phyloP scores from a whole-genome alignment of 2,329 filamentous ascomycete species.

The Pseudocercospora fuligena region DNA sequence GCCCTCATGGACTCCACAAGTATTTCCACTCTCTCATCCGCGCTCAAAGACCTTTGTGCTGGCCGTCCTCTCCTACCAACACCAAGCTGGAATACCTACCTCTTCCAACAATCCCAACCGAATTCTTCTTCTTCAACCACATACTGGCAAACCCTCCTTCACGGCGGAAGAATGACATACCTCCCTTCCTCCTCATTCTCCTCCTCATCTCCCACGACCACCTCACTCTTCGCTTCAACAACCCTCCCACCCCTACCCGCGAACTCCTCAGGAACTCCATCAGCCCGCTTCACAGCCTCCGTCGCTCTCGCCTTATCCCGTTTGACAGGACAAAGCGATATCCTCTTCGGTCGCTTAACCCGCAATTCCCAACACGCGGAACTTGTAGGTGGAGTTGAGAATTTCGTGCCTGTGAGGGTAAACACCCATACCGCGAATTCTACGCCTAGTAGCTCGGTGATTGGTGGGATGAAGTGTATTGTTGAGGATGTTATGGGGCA shows the following conservation, averaged over 20 bases:
- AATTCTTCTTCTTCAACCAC: background rate
- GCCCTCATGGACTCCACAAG: constrained; percentile 14
- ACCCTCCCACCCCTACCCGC: background rate
- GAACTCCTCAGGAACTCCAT: constrained; percentile 3
- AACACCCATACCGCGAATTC: constrained; percentile 10
- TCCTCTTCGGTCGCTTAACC: constrained; percentile 8
- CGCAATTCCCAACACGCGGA: background rate
- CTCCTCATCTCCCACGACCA: background rate
- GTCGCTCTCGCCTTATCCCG: constrained; percentile 6
- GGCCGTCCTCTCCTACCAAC: constrained; percentile 6
- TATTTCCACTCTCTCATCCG: background rate
- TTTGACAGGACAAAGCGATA: constrained; percentile 1
- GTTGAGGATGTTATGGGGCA: constrained; percentile 14
- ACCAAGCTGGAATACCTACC: background rate
- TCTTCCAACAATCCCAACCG: background rate
- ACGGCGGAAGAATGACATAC: constrained; percentile 11
- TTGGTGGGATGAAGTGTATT: background rate
- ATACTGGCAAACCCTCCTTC: constrained; percentile 16
- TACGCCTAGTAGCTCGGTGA: background rate
- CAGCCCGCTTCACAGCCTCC: constrained; percentile 12
- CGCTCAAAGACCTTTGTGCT: constrained; percentile 9
- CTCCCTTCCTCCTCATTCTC: background rate
- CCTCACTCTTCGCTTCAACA: background rate
- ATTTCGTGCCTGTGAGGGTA: constrained; percentile 11
- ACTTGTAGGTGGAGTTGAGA: background rate